phyloP scores from a whole-genome alignment of 1,284 basidiomycete species.

The Trichosporon ovoides region DNA sequence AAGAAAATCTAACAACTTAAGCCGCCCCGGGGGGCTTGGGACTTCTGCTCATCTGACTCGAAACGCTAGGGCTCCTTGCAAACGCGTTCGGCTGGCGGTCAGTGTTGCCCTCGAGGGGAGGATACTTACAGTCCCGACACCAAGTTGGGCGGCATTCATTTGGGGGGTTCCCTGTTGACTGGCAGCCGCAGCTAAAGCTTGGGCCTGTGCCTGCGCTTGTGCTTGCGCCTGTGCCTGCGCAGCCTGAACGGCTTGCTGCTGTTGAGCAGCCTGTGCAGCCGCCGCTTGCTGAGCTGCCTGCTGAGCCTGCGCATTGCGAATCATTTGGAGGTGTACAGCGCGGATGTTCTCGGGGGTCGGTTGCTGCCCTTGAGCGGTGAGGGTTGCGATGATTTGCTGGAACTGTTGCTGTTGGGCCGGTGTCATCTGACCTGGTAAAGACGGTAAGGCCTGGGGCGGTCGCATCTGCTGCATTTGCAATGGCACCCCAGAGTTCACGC shows the following conservation, averaged over 20 bases:
- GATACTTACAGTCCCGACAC: not conserved
- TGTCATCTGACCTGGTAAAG: slow-evolving; percentile 8
- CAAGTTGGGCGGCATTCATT: not conserved
- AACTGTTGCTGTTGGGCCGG: slow-evolving; percentile 20
- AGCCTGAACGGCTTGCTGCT: slow-evolving; percentile 8
- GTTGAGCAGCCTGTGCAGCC: not conserved
- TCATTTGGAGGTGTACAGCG: slow-evolving; percentile 23
- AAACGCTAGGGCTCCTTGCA: not conserved
- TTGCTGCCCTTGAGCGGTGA: slow-evolving; percentile 32
- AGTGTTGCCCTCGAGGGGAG: not conserved
- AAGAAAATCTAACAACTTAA: not conserved
- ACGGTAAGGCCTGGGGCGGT: slow-evolving; percentile 13
- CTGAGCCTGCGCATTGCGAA: slow-evolving; percentile 23
- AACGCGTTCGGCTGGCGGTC: not conserved
- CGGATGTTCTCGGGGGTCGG: slow-evolving; percentile 35
- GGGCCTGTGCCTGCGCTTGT: slow-evolving; percentile 17
- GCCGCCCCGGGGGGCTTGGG: not conserved
- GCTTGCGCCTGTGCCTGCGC: slow-evolving; percentile 8
- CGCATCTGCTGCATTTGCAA: slow-evolving; percentile 25
- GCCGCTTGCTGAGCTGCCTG: slow-evolving; percentile 1
- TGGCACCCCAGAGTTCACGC: slow-evolving; percentile 10
- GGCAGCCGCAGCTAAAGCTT: slow-evolving; percentile 9
- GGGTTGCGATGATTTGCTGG: slow-evolving; percentile 31
- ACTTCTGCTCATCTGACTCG: slow-evolving; percentile 3
- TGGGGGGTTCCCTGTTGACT: slow-evolving; percentile 4